Conservation (phyloP, 495 filamentous ascomycete genomes). For the Glutinoglossum americanum region DNA sequence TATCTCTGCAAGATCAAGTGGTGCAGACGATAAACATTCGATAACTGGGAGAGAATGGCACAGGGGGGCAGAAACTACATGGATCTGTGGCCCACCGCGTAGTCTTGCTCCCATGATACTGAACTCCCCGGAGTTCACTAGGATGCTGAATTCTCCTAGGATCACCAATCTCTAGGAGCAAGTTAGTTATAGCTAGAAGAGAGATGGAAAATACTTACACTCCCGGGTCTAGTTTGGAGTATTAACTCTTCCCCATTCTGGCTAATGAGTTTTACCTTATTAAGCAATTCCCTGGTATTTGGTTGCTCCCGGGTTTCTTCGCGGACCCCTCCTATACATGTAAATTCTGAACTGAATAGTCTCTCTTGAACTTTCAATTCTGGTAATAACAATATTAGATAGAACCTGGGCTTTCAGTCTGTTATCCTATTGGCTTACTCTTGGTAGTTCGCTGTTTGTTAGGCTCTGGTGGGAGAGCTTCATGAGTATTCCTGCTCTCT, state of each 20-base stretch:
- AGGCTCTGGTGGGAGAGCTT: not conserved
- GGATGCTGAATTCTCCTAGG: slow-evolving; percentile 53
- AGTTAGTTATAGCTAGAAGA: not conserved
- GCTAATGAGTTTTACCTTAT: not conserved
- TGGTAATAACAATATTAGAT: not conserved
- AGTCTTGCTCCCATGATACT: slow-evolving; percentile 44
- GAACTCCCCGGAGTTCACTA: slow-evolving; percentile 40
- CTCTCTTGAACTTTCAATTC: not conserved
- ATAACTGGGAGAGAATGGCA: slow-evolving; percentile 62
- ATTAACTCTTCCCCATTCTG: not conserved
- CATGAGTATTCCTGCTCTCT: not conserved
- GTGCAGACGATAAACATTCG: slow-evolving; percentile 27
- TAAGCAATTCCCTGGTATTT: too few species aligned
- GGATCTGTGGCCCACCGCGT: slow-evolving; percentile 24
- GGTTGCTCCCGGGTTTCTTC: too few species aligned
- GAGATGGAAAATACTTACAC: not conserved
- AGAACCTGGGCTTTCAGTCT: not conserved
- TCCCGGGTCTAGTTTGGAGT: not conserved
- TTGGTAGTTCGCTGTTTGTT: not conserved
- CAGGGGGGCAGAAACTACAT: slow-evolving; percentile 48
- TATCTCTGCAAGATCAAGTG: slow-evolving; percentile 25
- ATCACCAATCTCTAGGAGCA: slow-evolving; percentile 35
- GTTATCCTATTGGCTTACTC: not conserved
- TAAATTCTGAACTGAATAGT: not conserved
- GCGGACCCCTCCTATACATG: not conserved